Percentiles rank a stretch among this genome's conserved stretches.
phyloP scores from a whole-genome alignment of 1,139 yeast genomes.

The Blastobotrys capitulatus region DNA sequence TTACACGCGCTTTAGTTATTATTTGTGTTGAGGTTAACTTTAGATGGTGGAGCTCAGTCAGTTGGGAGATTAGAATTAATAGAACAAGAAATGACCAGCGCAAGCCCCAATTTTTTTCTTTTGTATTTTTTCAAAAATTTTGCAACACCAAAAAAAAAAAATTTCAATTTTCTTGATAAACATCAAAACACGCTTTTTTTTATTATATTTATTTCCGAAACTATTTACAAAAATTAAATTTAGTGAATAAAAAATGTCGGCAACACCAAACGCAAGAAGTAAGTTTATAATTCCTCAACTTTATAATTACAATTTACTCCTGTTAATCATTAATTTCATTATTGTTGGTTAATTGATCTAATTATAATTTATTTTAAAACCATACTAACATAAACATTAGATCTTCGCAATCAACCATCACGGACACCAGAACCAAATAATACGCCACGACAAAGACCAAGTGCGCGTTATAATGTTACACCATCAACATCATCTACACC shows the following conservation, averaged over 20 bases:
- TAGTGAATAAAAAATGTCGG: too few relatives aligned
- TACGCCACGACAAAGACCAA: conserved; percentile 13
- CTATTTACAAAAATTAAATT: too few relatives aligned
- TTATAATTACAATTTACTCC: too few relatives aligned
- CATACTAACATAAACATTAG: conserved; percentile 5
- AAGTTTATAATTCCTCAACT: too few relatives aligned
- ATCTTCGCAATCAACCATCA: conserved; percentile 14
- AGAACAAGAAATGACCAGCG: too few relatives aligned
- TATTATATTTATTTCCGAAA: not conserved
- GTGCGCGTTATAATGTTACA: conserved; percentile 7
- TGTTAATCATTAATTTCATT: too few relatives aligned
- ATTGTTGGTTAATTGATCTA: too few relatives aligned
- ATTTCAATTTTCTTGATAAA: too few relatives aligned
- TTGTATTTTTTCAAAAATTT: too few relatives aligned
- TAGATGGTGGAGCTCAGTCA: not conserved
- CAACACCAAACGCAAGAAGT: too few relatives aligned
- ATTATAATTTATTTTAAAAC: not conserved
- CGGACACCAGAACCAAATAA: conserved; percentile 16
- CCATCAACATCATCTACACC: conserved; percentile 7
- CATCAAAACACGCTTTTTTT: too few relatives aligned
- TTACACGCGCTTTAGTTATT: too few relatives aligned
- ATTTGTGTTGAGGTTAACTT: not conserved
- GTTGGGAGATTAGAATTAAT: not conserved
- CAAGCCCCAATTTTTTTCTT: not conserved
- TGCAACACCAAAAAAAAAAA: not conserved